These are phyloP conservation scores for Hymenotorrendiella dingleyae DNA, from an alignment of 2,329 filamentous ascomycete species.

Conservation along the genomic window DNA sequence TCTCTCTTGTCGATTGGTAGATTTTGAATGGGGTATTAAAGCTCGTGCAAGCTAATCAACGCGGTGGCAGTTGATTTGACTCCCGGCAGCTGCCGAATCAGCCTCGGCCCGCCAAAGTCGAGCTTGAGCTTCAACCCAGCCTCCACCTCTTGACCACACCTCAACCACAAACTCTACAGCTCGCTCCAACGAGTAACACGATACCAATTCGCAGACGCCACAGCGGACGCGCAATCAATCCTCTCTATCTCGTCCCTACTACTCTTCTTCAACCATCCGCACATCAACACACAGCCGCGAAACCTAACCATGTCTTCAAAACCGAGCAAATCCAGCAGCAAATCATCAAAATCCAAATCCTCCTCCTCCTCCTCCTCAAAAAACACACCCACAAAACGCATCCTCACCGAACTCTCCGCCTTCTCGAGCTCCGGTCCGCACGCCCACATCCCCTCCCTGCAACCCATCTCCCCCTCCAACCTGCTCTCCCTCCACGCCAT, in stretches of 20 bases:
- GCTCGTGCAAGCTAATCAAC: no score
- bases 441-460: conserved; percentile 55
- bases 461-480: conserved; percentile 42
- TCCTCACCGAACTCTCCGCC: conserved; percentile 49
- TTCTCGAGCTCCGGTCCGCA: conserved; percentile 20
- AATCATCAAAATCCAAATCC: conserved; percentile 64
- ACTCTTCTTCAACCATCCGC: background rate
- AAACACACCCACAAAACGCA: conserved; percentile 41
- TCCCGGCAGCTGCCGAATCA: background rate
- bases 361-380: conserved; percentile 62
- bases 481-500: conserved; percentile 28
- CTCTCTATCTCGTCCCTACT: background rate
- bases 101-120: background rate
- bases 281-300: conserved; percentile 32
- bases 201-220: background rate
- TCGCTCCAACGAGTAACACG: background rate
- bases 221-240: background rate
- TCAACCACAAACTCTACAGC: background rate
- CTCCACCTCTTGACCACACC: background rate
- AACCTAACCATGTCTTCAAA: background rate
- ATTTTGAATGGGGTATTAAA: no score
- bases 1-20: no score
- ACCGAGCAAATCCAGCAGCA: no score
- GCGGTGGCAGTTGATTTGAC: no score
- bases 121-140: background rate